Evolutionary conservation across 176 grass and related monocot genomes (phyloP), one percentile per base, ranked within the genome.

Genomic region (Alloteropsis semialata): DNA sequence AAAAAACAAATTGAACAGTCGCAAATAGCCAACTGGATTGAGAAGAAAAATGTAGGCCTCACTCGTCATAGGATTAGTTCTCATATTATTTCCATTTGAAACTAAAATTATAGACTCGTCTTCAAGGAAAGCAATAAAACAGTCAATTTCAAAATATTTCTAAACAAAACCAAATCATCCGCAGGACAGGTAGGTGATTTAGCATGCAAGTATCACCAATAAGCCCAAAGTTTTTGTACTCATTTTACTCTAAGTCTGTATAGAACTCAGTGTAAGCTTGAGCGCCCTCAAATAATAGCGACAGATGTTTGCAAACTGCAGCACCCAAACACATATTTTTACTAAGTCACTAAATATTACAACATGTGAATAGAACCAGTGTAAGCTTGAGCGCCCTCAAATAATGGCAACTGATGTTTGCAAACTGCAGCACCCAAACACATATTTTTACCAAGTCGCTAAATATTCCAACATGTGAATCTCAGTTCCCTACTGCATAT

Each of bases 21-120:
- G 21, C 54, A 60, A 29, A 41, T 11, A 5, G 30, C 13, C 8
- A 67, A 78, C 5, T 44, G 37, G 60, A 21, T 69, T 70, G 16
- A n/a, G 25, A 28, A 32, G 0, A 50, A 78, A 67, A 77, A 16
- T 37, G 34, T 22, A 78, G 22, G 14, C 8, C 44, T 32, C 30
- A 19, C 28, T 38, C 29, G 12, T 58, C n/a, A 65, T 79, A 79
- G 22, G 28, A 65, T 65, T 64, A 57, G 29, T 73, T 79, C 6
- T 49, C 58, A 67, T 37, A 54, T 50, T 42, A 21, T 38, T 74
- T 43, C 12, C 68, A 84, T 80, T 73, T 41, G 50, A 84, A 84
- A 59, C 65, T 41, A 67, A 80, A 84, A 68, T 49, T 41, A 17
- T 3, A 14, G 41, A 66, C 0, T 65, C 21, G n/a, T 79, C 67